Evolutionary conservation across 2,329 filamentous ascomycete species (phyloP), one percentile per base, ranked within the genome.

Genomic region (Penicillium hordei): DNA sequence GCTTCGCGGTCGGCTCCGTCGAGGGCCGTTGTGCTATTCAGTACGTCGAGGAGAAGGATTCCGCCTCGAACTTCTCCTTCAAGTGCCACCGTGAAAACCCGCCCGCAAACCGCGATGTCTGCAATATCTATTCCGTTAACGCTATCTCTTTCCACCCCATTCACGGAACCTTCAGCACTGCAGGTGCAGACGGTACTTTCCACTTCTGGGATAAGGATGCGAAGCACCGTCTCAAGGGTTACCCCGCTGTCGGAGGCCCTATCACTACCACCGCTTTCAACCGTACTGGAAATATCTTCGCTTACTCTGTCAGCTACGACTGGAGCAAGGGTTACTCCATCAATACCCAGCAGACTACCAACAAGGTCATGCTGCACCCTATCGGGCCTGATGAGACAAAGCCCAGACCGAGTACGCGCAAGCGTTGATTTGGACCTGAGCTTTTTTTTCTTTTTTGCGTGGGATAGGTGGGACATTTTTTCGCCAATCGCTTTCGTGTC

Each of bases 11-110:
- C 50, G 94, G 94, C 54, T 96, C 91, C 72, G 96, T 99, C 68
- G 94, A 99, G 75, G 94, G 94, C 31, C 89, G 94, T 55, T 99
- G 94, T 74, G 94, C 94, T 1, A 99, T 99, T 63, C 94, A 99
- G 74, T 97, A 99, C 69, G 91, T 97, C 36, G 93, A 99, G 70
- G 94, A 99, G 43, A 97, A 97, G 77, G 92, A 99, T 73, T 80
- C 89, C 3, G 85, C 87, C 69, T 89, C 88, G 70, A 97, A 99
- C 81, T 99, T 99, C 82, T 96, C 91, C 42, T 99, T 99, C 86
- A 97, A 97, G 78, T 99, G 94, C 78, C 94, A 99, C 76, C 92
- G 94, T 58, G 91, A 96, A 68, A 85, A 86, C 5, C 86, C 89
- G 1, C 79, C 86, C 57, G 76, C 74, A 52, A 72, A 70, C 53